Conservation (phyloP, 2,329 filamentous ascomycete genomes). For the Paramyrothecium roridum region DNA sequence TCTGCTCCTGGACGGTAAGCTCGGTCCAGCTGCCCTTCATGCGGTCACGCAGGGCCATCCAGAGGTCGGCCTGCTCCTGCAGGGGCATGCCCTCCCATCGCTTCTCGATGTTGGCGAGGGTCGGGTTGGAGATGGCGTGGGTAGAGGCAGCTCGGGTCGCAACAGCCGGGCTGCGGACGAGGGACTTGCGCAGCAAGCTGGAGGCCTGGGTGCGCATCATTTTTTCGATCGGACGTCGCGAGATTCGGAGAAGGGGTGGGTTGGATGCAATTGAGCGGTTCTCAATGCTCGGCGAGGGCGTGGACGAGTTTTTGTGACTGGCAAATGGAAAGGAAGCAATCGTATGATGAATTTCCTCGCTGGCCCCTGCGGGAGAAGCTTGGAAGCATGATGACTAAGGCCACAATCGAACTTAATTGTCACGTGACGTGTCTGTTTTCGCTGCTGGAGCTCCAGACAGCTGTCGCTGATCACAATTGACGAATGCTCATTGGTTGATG, state of each 20-base stretch:
- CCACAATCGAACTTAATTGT: slow-evolving; percentile 3
- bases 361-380: slow-evolving; percentile 13
- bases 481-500: slow-evolving; percentile 8
- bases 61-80: slow-evolving; percentile 98
- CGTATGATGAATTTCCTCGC: slow-evolving; percentile 21
- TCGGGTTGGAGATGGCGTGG: slow-evolving; percentile 97
- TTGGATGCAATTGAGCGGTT: slow-evolving; percentile 30
- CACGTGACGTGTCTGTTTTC: slow-evolving; percentile 8
- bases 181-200: slow-evolving; percentile 48
- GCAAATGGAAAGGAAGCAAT: slow-evolving; percentile 20
- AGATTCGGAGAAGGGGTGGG: slow-evolving; percentile 11
- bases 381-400: slow-evolving; percentile 17
- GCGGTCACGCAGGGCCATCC: slow-evolving; percentile 96
- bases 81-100: slow-evolving; percentile 97
- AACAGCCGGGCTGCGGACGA: slow-evolving; percentile 44
- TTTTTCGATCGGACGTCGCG: slow-evolving; percentile 20
- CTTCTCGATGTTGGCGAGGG: slow-evolving; percentile 97
- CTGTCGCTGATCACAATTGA: slow-evolving; percentile 1
- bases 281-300: slow-evolving; percentile 10
- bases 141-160: slow-evolving; percentile 60
- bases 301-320: slow-evolving; percentile 15
- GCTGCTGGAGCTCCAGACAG: no score
- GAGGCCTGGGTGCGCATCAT: slow-evolving; percentile 56
- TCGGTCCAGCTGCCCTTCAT: slow-evolving; percentile 99
- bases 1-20: slow-evolving; percentile 96